Evolutionary conservation across 2,329 filamentous ascomycete species (phyloP).

Genomic region (Nannizzia gypsea): DNA sequence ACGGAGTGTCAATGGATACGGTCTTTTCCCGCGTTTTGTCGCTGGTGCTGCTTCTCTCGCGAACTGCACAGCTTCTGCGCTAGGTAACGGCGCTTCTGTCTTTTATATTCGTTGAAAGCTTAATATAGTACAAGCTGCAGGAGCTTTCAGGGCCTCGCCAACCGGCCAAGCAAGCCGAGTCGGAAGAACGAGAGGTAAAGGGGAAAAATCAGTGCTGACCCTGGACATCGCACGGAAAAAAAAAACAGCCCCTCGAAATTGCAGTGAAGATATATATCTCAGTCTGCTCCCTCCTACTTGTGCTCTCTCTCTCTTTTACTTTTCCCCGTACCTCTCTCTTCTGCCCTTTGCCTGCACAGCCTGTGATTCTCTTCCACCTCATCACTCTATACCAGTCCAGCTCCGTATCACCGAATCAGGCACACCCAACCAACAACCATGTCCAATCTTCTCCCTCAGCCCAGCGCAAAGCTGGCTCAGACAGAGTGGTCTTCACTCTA

Average conservation of each 20-base stretch:
- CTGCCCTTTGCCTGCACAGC: not conserved
- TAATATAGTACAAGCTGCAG: not conserved
- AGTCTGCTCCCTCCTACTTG: not conserved
- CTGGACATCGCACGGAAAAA: not conserved
- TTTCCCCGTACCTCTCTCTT: not conserved
- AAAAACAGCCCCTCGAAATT: not conserved
- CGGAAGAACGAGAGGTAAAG: not conserved
- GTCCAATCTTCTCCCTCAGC: not conserved
- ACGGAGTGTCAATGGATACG: not conserved
- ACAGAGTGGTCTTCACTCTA: not conserved
- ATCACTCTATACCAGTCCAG: not conserved
- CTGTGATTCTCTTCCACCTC: not conserved
- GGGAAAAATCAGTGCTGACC: not conserved
- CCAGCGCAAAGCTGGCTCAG: not conserved
- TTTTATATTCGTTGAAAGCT: not conserved
- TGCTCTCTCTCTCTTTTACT: too few relatives aligned
- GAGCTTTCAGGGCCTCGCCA: not conserved
- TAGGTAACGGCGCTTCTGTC: not conserved
- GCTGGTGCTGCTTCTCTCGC: not conserved
- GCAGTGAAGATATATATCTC: not conserved
- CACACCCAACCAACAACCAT: not conserved
- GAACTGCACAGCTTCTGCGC: not conserved
- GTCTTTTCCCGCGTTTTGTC: not conserved
- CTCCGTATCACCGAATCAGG: not conserved
- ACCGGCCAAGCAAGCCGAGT: constrained; percentile 3